These are phyloP conservation scores for Populus deltoides DNA, from an alignment of 345 rosid species.

Conservation along the genomic window DNA sequence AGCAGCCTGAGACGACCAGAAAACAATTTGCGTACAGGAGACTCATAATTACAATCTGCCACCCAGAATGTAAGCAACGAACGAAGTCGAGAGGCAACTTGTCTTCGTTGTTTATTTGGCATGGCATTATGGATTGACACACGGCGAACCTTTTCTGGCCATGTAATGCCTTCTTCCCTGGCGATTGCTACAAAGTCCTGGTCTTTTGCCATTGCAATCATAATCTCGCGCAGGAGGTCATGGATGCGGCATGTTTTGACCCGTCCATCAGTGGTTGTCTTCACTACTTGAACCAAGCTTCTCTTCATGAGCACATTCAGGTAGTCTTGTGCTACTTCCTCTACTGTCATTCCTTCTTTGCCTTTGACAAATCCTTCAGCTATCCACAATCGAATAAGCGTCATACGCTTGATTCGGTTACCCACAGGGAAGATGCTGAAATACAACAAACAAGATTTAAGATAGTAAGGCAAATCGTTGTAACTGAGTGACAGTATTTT, in stretches of 20 bases:
- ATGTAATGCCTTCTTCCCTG: not conserved
- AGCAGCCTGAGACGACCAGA: conserved; percentile 13
- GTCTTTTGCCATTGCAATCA: conserved; percentile 4
- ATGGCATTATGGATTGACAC: conserved; percentile 16
- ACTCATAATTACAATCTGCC: not conserved
- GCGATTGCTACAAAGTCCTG: conserved; percentile 4
- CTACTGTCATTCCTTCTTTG: not conserved
- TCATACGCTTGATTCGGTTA: not conserved
- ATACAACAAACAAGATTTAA: not conserved
- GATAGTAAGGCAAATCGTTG: conserved; percentile 10
- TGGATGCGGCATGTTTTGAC: conserved; percentile 10
- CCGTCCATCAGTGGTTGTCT: not conserved
- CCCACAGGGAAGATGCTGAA: conserved; percentile 1
- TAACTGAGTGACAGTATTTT: conserved; percentile 3
- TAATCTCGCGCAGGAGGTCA: conserved; percentile 7
- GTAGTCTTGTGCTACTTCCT: conserved; percentile 8
- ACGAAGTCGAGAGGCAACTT: conserved; percentile 3
- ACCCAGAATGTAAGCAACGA: conserved; percentile 23
- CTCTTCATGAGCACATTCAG: conserved; percentile 7
- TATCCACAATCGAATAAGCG: conserved; percentile 5
- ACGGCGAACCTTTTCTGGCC: conserved; percentile 9
- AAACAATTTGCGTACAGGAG: not conserved
- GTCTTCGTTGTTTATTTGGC: not conserved
- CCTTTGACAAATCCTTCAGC: conserved; percentile 12
- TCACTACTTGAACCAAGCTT: conserved; percentile 6